phyloP scores from a whole-genome alignment of 768 basidiomycete genomes.

The Candolleomyces aberdarensis region DNA sequence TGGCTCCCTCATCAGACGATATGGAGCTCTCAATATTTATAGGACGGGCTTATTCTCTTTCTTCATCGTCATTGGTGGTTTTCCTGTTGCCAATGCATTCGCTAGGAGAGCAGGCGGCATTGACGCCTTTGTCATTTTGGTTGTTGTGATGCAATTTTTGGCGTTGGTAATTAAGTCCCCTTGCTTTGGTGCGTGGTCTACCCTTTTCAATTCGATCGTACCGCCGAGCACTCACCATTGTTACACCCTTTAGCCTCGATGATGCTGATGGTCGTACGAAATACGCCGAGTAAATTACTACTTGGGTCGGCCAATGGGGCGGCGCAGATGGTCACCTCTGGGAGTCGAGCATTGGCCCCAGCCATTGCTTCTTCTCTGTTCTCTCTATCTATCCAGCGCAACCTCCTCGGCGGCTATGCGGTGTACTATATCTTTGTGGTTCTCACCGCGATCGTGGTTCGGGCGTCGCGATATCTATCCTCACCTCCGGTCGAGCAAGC shows the following conservation, averaged over 20 bases:
- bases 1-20: constrained; percentile 45
- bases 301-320: constrained; percentile 55
- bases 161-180: constrained; percentile 25
- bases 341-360: constrained; percentile 50
- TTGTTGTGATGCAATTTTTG: constrained; percentile 31
- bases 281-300: constrained; percentile 33
- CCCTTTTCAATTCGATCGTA: neutral
- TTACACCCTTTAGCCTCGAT: constrained; percentile 6
- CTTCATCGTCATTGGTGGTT: constrained; percentile 24
- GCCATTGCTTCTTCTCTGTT: constrained; percentile 55
- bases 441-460: constrained; percentile 22
- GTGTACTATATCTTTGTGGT: constrained; percentile 34
- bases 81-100: constrained; percentile 33
- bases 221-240: neutral
- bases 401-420: constrained; percentile 44
- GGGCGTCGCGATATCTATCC: constrained; percentile 12
- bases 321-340: constrained; percentile 49
- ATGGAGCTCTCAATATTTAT: constrained; percentile 54
- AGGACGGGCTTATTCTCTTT: constrained; percentile 28
- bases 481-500: neutral
- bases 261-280: constrained; percentile 46
- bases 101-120: constrained; percentile 31
- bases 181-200: constrained; percentile 33
- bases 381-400: constrained; percentile 44
- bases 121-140: constrained; percentile 26